phyloP scores from a whole-genome alignment of 495 filamentous ascomycete species.

The Lepraria neglecta region DNA sequence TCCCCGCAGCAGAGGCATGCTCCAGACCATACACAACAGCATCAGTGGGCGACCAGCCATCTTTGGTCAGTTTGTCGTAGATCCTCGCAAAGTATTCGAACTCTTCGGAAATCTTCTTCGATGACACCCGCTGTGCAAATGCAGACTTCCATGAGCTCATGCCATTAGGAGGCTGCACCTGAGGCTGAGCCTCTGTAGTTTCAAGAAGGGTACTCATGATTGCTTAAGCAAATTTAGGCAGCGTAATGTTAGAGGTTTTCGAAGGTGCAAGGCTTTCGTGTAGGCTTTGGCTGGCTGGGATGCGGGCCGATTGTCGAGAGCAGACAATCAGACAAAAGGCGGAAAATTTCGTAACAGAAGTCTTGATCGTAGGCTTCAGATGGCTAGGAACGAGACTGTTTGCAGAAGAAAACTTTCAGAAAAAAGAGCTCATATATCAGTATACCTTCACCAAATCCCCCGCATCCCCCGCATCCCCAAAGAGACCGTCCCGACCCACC shows the following conservation, averaged over 20 bases:
- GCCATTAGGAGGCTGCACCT: not conserved
- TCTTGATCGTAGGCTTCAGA: too few species aligned
- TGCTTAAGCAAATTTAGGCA: not conserved
- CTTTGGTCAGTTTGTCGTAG: not conserved
- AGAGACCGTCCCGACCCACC: not conserved
- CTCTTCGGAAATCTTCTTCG: conserved; percentile 5
- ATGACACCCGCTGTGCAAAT: not conserved
- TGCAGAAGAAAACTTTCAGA: not conserved
- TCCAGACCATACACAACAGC: not conserved
- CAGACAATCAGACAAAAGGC: too few species aligned
- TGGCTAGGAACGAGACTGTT: not conserved
- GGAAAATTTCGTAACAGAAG: too few species aligned
- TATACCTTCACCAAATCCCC: not conserved
- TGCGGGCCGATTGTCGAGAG: too few species aligned
- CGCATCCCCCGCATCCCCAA: not conserved
- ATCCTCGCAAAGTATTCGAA: conserved; percentile 5
- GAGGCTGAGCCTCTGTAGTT: not conserved
- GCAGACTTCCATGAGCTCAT: not conserved
- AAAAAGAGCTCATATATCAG: not conserved
- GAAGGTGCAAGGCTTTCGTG: too few species aligned
- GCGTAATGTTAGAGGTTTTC: not conserved
- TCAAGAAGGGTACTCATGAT: not conserved
- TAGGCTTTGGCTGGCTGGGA: not conserved
- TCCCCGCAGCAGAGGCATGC: not conserved
- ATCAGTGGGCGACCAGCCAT: not conserved